phyloP scores from a whole-genome alignment of 345 rosid species.

The Boechera stricta region DNA sequence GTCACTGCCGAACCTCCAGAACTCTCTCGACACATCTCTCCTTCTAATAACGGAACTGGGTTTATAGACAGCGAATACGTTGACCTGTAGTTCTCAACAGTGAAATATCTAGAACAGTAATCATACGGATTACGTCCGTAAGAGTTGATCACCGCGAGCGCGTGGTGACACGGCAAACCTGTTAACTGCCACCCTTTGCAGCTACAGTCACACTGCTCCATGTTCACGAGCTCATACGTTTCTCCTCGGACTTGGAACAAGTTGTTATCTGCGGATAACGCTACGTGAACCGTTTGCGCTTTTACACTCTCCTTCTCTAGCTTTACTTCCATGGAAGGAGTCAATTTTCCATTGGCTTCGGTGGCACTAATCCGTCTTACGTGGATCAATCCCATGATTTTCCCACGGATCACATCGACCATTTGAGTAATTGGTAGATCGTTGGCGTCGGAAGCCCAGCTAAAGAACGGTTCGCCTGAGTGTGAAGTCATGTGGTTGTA shows the following conservation, averaged over 20 bases:
- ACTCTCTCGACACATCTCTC: constrained; percentile 50
- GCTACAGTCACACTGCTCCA: constrained; percentile 81
- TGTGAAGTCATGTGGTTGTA: constrained; percentile 85
- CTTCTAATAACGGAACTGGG: constrained; percentile 65
- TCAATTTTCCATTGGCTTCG: constrained; percentile 66
- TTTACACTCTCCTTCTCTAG: constrained; percentile 66
- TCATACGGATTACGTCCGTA: constrained; percentile 68
- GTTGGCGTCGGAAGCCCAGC: constrained; percentile 81
- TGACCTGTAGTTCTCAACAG: constrained; percentile 68
- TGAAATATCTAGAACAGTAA: constrained; percentile 75
- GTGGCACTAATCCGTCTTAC: constrained; percentile 55
- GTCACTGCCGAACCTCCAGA: constrained; percentile 61
- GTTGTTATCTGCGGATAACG: constrained; percentile 63
- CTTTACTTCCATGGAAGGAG: constrained; percentile 83
- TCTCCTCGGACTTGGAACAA: constrained; percentile 87
- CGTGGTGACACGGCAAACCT: constrained; percentile 86
- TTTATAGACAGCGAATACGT: constrained; percentile 72
- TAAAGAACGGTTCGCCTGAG: constrained; percentile 79
- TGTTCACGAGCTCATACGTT: constrained; percentile 67
- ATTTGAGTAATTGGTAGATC: constrained; percentile 92
- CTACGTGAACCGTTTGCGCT: constrained; percentile 60
- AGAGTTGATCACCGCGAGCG: constrained; percentile 67
- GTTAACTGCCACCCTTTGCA: constrained; percentile 88
- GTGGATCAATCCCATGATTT: constrained; percentile 73
- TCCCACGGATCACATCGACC: constrained; percentile 81